Base-by-base conservation (phyloP, 1,139 yeast species). In the Yamadazyma dendronema region DNA sequence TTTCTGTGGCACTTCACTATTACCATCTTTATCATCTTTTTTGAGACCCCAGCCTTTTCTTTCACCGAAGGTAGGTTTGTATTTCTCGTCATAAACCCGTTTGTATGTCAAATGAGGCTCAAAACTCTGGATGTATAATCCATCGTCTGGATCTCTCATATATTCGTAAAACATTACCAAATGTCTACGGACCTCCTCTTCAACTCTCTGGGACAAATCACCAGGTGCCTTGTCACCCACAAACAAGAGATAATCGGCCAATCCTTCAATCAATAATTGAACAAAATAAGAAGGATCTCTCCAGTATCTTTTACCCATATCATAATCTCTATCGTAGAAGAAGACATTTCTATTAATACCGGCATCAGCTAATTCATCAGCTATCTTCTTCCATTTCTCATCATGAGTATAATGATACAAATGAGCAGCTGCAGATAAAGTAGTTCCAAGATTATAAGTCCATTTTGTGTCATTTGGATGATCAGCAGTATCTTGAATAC, bases 371-470 rank as follows among this genome's bases (percentile, higher is more conserved):
- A 81, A 63, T n/a, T 65, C 75, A 43, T 70, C 72, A 4, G 89
- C 84, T 39, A 73, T 70, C 12, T 69, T 54, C 48, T 69, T 62
- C 80, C 84, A 81, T 49, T 75, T 67, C 13, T 63, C 58, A 45
- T 81, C 79, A 24, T 65, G 58, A 15, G 86, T 82, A 42, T 67
- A 62, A 41, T 64, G 65, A 50, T 73, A 81, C 45, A 83, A 60
- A 48, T 72, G 63, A 8, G 77, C 57, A 4, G 79, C 70, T 1
- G 81, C 77, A 8, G 83, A 74, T 31, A 82, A 52, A 0, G 87
- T 77, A 4, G 84, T 73, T 13, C 90, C 89, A 21, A 79, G 72
- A 57, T 82, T 82, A 57, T 83, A 83, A n/a, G 84, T 72, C 79
- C 83, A 79, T 56, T 82, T 81, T 43, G 72, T 71, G 17, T 65